Evolutionary conservation across 371 early-diverging fungal species (phyloP), one percentile per base, ranked within the genome.

Genomic region (Rhizopus delemar): DNA sequence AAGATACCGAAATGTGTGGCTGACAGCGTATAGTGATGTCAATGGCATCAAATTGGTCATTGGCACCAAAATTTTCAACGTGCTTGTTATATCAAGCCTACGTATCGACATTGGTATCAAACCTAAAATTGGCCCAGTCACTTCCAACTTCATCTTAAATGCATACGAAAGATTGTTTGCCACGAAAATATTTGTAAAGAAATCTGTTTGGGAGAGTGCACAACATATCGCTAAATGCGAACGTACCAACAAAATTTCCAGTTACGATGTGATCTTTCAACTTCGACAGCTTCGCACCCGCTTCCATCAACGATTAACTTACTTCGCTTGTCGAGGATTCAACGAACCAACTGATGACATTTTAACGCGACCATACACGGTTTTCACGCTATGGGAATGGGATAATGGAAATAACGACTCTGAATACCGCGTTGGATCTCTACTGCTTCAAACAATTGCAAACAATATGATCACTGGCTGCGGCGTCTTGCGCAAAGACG

Each of bases 81-180:
- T 15, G n/a, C n/a, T 43, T 43, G 43, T 43, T 43, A 43, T n/a
- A 9, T 43, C 43, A 43, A 43, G 43, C n/a, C 43, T 43, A 43
- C 43, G 43, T 43, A 43, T 43, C 43, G 43, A 43, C 6, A 43
- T 43, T 43, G 43, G n/a, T 43, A 43, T 43, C 43, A 43, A 43
- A 43, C 15, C 43, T 9, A 15, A 43, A 43, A 43, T 43, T 43
- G 43, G 43, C 13, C 43, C 43, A 43, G 43, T 43, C 43, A 43
- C 43, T 60, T 88, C 89, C 22, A 90, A 72, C 77, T 91, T 90
- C 91, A 92, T 92, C 74, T 89, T 89, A n/a, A n/a, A 43, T 43
- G n/a, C 43, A 43, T 43, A 13, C n/a, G 43, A 43, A 43, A 43
- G 43, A 43, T 43, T n/a, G 43, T 43, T 43, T 43, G 9, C 43